Conservation (phyloP, 2,329 filamentous ascomycete species). For the Pestalotiopsis sp. region DNA sequence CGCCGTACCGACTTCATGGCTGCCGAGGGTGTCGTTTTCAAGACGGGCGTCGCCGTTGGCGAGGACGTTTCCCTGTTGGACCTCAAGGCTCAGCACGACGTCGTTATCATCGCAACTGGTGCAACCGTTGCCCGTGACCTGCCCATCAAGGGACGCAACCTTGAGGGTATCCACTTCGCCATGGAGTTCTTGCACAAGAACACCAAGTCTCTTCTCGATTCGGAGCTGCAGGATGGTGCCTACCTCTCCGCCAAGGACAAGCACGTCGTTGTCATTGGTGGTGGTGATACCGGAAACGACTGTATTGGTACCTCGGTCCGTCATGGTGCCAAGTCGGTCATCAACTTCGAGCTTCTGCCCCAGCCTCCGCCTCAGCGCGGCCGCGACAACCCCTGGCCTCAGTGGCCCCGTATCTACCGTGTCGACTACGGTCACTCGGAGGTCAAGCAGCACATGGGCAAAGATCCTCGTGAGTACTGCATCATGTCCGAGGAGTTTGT, state of each 20-base stretch:
- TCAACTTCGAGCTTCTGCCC: slow-evolving; percentile 94
- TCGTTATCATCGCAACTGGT: slow-evolving; percentile 88
- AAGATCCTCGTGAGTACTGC: slow-evolving; percentile 94
- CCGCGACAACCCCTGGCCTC: slow-evolving; percentile 94
- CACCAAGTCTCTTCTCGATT: slow-evolving; percentile 96
- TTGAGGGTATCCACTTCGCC: slow-evolving; percentile 90
- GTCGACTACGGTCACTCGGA: slow-evolving; percentile 98
- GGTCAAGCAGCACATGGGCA: slow-evolving; percentile 94
- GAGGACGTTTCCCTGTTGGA: slow-evolving; percentile 73
- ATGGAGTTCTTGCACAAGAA: slow-evolving; percentile 98
- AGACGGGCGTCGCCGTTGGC: slow-evolving; percentile 76
- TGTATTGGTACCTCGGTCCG: slow-evolving; percentile 96
- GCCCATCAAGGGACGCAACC: slow-evolving; percentile 83
- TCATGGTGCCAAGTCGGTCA: slow-evolving; percentile 92
- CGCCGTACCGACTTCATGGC: slow-evolving; percentile 95
- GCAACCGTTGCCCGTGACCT: slow-evolving; percentile 92
- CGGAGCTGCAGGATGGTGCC: slow-evolving; percentile 76
- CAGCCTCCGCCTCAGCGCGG: slow-evolving; percentile 90
- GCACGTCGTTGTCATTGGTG: slow-evolving; percentile 94
- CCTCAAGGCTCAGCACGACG: slow-evolving; percentile 74
- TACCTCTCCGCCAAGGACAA: slow-evolving; percentile 97
- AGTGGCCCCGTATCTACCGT: slow-evolving; percentile 97
- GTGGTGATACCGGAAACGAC: slow-evolving; percentile 97
- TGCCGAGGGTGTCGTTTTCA: slow-evolving; percentile 81
- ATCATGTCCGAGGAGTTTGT: slow-evolving; percentile 98